Conservation (phyloP, 2,329 filamentous ascomycete species). For the Ceratocystis huliohia region DNA sequence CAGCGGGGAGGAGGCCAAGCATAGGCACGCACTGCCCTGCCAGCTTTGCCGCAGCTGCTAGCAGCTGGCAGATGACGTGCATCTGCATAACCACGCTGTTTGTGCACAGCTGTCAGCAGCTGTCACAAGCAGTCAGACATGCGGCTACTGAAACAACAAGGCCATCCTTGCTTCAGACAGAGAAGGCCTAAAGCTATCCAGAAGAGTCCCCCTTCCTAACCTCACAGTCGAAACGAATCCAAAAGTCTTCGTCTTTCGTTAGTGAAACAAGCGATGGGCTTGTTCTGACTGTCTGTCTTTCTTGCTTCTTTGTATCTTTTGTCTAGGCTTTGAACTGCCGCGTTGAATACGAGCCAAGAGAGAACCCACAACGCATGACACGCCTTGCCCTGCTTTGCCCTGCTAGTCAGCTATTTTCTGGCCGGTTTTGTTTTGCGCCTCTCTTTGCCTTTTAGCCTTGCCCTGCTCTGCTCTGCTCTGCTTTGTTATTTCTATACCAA, state of each 20-base stretch:
- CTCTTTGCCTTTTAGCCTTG: neutral
- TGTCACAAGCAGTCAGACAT: neutral
- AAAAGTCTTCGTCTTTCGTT: neutral
- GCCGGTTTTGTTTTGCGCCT: neutral
- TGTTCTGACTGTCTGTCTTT: neutral
- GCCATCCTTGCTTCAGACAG: neutral
- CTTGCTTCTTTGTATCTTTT: neutral
- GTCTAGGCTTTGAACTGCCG: neutral
- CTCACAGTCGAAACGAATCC: neutral
- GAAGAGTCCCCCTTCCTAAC: neutral
- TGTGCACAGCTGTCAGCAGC: neutral
- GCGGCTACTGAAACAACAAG: conserved; percentile 2
- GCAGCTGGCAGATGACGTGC: neutral
- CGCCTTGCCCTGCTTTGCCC: neutral
- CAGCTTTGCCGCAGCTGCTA: neutral
- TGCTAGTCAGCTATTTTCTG: neutral
- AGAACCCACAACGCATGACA: neutral
- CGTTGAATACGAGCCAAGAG: neutral
- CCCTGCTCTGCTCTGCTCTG: neutral
- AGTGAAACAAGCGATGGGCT: neutral
- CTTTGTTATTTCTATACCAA: no score
- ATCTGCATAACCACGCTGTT: neutral
- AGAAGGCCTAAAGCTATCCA: neutral
- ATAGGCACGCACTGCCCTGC: neutral
- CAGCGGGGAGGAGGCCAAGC: neutral